Evolutionary conservation across 2,329 filamentous ascomycete species (phyloP).

Genomic region (Hymenoscyphus linearis): DNA sequence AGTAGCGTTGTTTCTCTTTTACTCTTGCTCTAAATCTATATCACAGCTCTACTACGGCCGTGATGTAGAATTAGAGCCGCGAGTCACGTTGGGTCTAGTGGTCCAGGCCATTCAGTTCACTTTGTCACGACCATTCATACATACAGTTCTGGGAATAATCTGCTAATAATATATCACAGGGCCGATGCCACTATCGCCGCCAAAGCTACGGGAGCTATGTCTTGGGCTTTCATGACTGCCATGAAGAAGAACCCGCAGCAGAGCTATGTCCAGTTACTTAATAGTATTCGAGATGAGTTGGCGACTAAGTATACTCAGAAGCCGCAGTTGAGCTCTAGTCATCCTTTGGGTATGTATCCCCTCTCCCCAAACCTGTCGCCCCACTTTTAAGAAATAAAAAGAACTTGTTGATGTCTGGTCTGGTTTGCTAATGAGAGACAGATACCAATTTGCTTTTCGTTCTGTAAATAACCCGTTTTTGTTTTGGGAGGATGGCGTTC

Average conservation of each 20-base stretch:
- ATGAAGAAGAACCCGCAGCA: conserved; percentile 92
- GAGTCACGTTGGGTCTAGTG: conserved; percentile 30
- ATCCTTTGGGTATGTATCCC: conserved; percentile 70
- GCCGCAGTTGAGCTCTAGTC: conserved; percentile 92
- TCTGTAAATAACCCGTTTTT: conserved; percentile 40
- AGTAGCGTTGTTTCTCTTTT: conserved; percentile 4
- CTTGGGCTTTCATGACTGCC: conserved; percentile 89
- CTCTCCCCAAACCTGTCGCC: neutral
- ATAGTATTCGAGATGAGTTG: conserved; percentile 89
- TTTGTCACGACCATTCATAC: neutral
- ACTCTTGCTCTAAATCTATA: conserved; percentile 26
- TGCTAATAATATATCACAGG: conserved; percentile 41
- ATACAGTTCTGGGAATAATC: neutral
- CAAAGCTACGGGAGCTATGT: conserved; percentile 96
- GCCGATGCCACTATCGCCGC: conserved; percentile 81
- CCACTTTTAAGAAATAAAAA: neutral
- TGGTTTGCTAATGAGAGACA: conserved; percentile 29
- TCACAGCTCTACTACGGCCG: conserved; percentile 25
- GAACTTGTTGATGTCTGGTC: neutral
- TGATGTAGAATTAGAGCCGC: conserved; percentile 28
- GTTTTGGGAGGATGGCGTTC: neutral
- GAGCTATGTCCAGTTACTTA: conserved; percentile 91
- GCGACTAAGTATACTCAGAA: conserved; percentile 86
- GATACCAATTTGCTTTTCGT: conserved; percentile 60
- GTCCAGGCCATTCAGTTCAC: conserved; percentile 6